Evolutionary conservation across 2,329 filamentous ascomycete genomes (phyloP), one percentile per base, ranked within the genome.

Genomic region (Paecilomyces formosus): DNA sequence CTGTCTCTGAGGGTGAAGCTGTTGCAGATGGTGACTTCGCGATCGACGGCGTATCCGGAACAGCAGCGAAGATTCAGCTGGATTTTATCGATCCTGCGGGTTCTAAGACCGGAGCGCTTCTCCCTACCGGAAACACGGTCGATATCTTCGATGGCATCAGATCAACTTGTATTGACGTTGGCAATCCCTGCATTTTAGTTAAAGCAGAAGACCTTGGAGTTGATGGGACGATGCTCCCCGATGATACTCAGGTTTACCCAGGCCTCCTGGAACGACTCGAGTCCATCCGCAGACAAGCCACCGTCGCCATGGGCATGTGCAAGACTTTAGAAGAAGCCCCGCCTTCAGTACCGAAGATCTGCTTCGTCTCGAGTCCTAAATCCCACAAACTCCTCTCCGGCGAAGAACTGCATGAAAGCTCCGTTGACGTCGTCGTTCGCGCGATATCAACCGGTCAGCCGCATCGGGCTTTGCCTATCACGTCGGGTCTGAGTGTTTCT

Each of bases 21-120:
- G 77, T 77, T 2, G 73, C 78, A 1, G 61, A 73, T 7, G 86
- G 85, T 0, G 76, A 82, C 11, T 87, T 86, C 65, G 71, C 74
- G 1, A 87, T 89, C 62, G 86, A 87, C 65, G 87, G 86, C 0
- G 86, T 88, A 0, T 74, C 82, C 1, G 85, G 85, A 0, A 81
- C 76, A 0, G 82, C 76, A 0, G 81, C 85, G 0, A 78, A 76
- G 56, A 81, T 89, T 57, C 77, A 79, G 45, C 75, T 89, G 35
- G 81, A 83, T 50, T 89, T 89, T 64, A 69, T 85, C 5, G 72
- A 85, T 50, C 86, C 87, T 0, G 83, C 79, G 9, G 86, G 86
- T 0, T 83, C 85, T 9, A 84, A 84, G 66, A 89, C 87, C 0
- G 85, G 85, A 2, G 82, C 77, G 60, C 66, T 84, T 0, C 75